These are phyloP conservation scores for Bjerkandera adusta DNA, from an alignment of 1,284 basidiomycete species.

Conservation along the genomic window DNA sequence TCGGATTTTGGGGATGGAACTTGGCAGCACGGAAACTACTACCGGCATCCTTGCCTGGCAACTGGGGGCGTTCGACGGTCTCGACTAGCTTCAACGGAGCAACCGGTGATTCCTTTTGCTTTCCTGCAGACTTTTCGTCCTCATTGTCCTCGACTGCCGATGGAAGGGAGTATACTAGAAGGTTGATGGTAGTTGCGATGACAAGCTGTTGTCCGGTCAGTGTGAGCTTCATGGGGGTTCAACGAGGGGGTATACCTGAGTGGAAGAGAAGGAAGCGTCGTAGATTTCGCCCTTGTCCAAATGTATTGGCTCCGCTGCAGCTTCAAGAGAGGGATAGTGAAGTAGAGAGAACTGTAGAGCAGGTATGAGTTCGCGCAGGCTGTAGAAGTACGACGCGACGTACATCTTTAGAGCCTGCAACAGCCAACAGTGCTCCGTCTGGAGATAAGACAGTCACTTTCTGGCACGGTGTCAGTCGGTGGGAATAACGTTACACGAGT, in stretches of 20 bases:
- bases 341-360: conserved; percentile 64
- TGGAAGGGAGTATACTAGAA: conserved; percentile 59
- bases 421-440: conserved; percentile 55
- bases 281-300: conserved; percentile 70
- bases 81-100: conserved; percentile 43
- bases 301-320: conserved; percentile 42
- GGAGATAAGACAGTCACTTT: conserved; percentile 78
- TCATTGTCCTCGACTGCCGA: conserved; percentile 31
- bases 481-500: neutral
- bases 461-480: conserved; percentile 37
- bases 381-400: conserved; percentile 22
- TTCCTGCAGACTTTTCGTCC: conserved; percentile 38
- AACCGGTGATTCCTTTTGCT: conserved; percentile 33
- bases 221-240: no score
- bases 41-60: conserved; percentile 43
- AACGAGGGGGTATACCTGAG: conserved; percentile 34
- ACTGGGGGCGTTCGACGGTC: conserved; percentile 53
- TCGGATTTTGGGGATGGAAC: conserved; percentile 60
- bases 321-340: conserved; percentile 60
- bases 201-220: conserved; percentile 66
- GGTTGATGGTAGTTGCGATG: conserved; percentile 58
- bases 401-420: conserved; percentile 66
- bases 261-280: conserved; percentile 65
- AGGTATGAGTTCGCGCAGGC: conserved; percentile 12
- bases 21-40: conserved; percentile 76